These are phyloP conservation scores for Wickerhamiella sorbophila DNA, from an alignment of 805 yeast genomes.

Conservation along the genomic window DNA sequence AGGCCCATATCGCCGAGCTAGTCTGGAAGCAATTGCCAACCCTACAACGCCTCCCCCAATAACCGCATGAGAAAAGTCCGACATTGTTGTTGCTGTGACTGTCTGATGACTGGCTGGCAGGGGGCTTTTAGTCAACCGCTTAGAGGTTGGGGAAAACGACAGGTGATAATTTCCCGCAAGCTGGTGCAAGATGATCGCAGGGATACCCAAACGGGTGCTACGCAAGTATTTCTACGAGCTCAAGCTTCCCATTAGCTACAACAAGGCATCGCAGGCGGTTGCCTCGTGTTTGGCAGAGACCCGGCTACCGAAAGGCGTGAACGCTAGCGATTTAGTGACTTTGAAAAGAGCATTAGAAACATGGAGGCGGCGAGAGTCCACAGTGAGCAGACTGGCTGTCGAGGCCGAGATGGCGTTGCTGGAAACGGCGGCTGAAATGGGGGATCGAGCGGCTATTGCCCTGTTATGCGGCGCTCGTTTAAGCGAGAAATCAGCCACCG, in stretches of 20 bases:
- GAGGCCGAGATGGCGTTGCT: conserved; percentile 56
- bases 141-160: no score
- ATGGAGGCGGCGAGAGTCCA: conserved; percentile 45
- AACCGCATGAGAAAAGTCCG: conserved; percentile 38
- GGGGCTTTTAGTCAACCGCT: no score
- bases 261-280: conserved; percentile 7
- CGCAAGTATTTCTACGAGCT: conserved; percentile 13
- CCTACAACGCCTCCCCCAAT: conserved; percentile 84
- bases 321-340: conserved; percentile 46
- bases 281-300: conserved; percentile 3
- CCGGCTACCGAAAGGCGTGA: conserved; percentile 33
- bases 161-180: no score
- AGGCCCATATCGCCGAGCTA: conserved; percentile 32
- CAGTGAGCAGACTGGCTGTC: conserved; percentile 41
- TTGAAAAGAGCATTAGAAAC: conserved; percentile 54
- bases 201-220: conserved; percentile 12
- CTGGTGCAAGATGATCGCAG: conserved; percentile 8
- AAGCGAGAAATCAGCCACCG: conserved; percentile 25
- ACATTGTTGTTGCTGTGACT: conserved; percentile 2
- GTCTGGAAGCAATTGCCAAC: conserved; percentile 60
- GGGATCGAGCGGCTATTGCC: conserved; percentile 68
- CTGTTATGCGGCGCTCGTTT: conserved; percentile 56
- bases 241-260: conserved; percentile 11
- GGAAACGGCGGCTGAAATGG: conserved; percentile 74
- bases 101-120: no score